Base-by-base conservation (phyloP, 2,329 filamentous ascomycete species). In the Diaporthe vaccinii region DNA sequence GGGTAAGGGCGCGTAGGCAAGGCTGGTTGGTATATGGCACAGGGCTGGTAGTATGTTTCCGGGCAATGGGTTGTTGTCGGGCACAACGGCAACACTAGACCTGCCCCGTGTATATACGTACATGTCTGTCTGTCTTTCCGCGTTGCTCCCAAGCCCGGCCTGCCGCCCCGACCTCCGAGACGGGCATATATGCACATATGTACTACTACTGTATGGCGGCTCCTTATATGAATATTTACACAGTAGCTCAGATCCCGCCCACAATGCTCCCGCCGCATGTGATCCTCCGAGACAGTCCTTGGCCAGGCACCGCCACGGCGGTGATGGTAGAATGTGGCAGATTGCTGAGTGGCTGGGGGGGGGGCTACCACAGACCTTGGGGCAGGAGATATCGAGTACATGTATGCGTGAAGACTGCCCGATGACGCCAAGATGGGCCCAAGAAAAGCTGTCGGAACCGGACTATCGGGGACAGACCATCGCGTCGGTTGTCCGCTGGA, bases 1-100 rank as follows among this genome's bases (percentile, higher is more conserved):
- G 39, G n/a, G 59, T n/a, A 34, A 69, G 14, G 65, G 65, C 65
- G 65, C 65, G 65, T 69, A 69, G 65, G 46, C 62, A 15, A 49
- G 61, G 55, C 55, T 57, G 28, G 28, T 44, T 28, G 14, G 39
- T 41, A 39, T 12, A 17, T 20, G 39, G 59, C 55, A 25, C 41
- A 44, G 41, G 28, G 17, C 44, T 28, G 44, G 62, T 36, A 49
- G 62, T 14, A 49, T 67, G 28, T 67, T n/a, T 69, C 46, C 34
- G 49, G 15, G 7, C n/a, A 15, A 3, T 34, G 41, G 36, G 62
- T 51, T 65, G 39, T 31, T 22, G 62, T 49, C 6, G 41, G 10
- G 25, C 36, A 65, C 31, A 65, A 25, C 34, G 44, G 44, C 31
- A 68, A 49, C 31, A 68, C 62, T 12, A 22, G 8, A 22, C 31